Conservation (phyloP, 2,329 filamentous ascomycete genomes). For the Colletotrichum costaricense region DNA sequence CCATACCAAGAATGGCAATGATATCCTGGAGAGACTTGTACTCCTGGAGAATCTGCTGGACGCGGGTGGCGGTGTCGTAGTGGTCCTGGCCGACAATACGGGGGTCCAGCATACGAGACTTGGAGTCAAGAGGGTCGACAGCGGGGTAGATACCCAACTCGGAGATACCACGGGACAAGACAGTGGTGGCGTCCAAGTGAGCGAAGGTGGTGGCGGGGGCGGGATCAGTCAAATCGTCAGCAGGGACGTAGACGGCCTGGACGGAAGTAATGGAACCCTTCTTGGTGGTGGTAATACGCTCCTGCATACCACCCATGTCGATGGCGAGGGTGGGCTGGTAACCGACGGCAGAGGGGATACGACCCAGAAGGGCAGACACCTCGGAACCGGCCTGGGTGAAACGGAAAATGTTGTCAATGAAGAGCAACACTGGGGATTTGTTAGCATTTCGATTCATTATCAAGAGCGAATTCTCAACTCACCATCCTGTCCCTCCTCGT, state of each 20-base stretch:
- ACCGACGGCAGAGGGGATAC: conserved; percentile 99
- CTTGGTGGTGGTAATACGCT: conserved; percentile 99
- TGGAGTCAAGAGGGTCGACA: conserved; percentile 99
- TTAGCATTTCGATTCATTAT: conserved; percentile 39
- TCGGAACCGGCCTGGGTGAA: conserved; percentile 99
- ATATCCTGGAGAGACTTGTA: conserved; percentile 99
- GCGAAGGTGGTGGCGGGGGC: conserved; percentile 99
- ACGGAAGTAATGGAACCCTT: conserved; percentile 99
- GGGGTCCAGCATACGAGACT: conserved; percentile 99
- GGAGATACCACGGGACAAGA: conserved; percentile 99
- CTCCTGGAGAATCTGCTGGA: conserved; percentile 99
- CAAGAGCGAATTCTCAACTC: conserved; percentile 45
- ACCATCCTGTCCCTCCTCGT: conserved; percentile 86
- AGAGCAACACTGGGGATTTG: conserved; percentile 80
- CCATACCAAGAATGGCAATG: conserved; percentile 99
- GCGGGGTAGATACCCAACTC: conserved; percentile 99
- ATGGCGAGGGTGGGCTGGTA: conserved; percentile 99
- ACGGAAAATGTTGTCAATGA: conserved; percentile 99
- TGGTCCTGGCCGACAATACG: conserved; percentile 98
- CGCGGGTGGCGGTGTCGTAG: conserved; percentile 92
- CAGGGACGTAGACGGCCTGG: conserved; percentile 99
- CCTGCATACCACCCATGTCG: conserved; percentile 99
- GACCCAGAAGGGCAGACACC: conserved; percentile 98
- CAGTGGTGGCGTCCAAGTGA: conserved; percentile 99
- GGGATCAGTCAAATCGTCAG: conserved; percentile 99